These are phyloP conservation scores for Coccomyxa sp. DNA, from an alignment of 139 green algal species.

Conservation along the genomic window DNA sequence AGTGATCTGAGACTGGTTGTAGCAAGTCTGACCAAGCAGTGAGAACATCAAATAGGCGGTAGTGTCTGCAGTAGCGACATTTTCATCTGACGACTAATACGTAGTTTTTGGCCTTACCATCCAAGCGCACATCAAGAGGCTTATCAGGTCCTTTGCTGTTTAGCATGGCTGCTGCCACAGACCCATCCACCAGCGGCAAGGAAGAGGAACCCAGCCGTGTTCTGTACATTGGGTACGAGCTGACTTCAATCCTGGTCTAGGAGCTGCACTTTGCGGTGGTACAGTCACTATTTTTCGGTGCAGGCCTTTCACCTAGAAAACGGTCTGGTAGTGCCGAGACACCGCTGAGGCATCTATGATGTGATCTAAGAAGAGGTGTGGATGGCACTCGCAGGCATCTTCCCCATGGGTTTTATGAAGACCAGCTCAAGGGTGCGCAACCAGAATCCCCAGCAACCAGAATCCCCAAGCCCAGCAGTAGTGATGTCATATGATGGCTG, in stretches of 20 bases:
- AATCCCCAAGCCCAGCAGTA: not conserved
- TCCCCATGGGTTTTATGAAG: conserved; percentile 90
- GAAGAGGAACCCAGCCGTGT: conserved; percentile 28
- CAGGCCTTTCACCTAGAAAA: not conserved
- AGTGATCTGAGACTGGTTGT: too few species aligned
- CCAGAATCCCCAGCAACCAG: not conserved
- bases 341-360: too few species aligned
- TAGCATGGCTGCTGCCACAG: too few species aligned
- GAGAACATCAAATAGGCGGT: too few species aligned
- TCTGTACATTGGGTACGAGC: conserved; percentile 46
- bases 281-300: not conserved
- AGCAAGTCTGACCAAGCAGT: too few species aligned
- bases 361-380: not conserved
- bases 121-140: too few species aligned
- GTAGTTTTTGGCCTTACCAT: too few species aligned
- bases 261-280: too few species aligned
- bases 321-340: not conserved
- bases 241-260: too few species aligned
- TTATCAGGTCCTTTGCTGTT: too few species aligned
- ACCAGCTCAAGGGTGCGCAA: conserved; percentile 70
- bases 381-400: conserved; percentile 39
- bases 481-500: not conserved
- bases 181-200: not conserved
- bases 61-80: too few species aligned
- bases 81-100: too few species aligned